A percentile compares a stretch with the other conserved stretches of the same genome.
Evolutionary conservation across 306 rosid genomes (phyloP).

Genomic region (Biancaea sappan): DNA sequence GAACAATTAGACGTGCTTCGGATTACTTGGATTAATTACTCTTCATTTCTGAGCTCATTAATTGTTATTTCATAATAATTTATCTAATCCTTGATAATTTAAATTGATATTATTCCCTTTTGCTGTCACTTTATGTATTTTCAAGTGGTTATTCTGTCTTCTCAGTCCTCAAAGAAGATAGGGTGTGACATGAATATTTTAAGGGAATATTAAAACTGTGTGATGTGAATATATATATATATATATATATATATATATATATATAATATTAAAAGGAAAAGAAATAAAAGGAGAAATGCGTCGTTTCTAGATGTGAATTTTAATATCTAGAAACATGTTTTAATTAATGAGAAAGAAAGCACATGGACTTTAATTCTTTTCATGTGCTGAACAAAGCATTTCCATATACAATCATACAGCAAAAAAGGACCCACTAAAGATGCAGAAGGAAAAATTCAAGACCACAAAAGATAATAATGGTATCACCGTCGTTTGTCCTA

Average conservation of each 20-base stretch:
- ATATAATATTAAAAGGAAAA: background rate
- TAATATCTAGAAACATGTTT: background rate
- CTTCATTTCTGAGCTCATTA: background rate
- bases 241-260: background rate
- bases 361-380: background rate
- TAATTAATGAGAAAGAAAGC: background rate
- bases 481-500: constrained; percentile 16
- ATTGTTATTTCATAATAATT: background rate
- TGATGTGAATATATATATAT: background rate
- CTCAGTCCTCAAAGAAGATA: background rate
- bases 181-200: background rate
- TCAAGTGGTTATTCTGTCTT: background rate
- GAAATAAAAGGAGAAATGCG: background rate
- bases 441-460: background rate
- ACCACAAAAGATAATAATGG: background rate
- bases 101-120: background rate
- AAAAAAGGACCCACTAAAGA: constrained; percentile 37
- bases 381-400: constrained; percentile 11
- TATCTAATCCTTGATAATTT: background rate
- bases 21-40: too few species aligned
- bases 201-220: background rate
- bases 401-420: background rate
- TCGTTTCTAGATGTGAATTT: background rate
- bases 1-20: too few species aligned
- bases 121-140: background rate